These are phyloP conservation scores for Madurella fahalii DNA, from an alignment of 2,329 filamentous ascomycete genomes.

Conservation along the genomic window DNA sequence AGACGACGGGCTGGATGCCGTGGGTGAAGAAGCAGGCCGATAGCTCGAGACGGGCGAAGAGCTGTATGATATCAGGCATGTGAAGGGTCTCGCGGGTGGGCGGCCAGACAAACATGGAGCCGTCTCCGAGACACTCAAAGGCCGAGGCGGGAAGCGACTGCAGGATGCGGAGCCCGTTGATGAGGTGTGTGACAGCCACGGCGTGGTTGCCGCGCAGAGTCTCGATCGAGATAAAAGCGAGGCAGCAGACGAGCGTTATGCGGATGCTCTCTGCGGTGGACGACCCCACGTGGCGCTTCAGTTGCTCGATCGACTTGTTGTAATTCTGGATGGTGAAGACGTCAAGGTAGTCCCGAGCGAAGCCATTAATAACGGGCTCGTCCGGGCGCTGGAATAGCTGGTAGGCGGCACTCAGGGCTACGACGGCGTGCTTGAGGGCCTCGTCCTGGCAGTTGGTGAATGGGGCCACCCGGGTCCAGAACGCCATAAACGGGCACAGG, in stretches of 20 bases:
- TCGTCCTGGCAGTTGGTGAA: constrained; percentile 29
- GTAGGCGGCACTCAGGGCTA: constrained; percentile 31
- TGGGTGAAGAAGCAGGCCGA: constrained; percentile 25
- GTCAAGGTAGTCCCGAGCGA: constrained; percentile 29
- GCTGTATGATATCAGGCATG: constrained; percentile 26
- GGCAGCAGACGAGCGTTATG: constrained; percentile 28
- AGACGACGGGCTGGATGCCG: constrained; percentile 25
- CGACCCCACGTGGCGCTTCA: constrained; percentile 27
- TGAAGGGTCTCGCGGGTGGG: constrained; percentile 8
- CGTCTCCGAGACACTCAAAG: constrained; percentile 21
- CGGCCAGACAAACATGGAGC: constrained; percentile 4
- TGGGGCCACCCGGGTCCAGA: constrained; percentile 30
- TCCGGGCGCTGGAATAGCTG: constrained; percentile 26
- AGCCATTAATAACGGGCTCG: constrained; percentile 23
- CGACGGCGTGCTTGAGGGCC: constrained; percentile 30
- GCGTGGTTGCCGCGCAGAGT: constrained; percentile 25
- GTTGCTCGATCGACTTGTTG: constrained; percentile 34
- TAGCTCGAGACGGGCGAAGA: constrained; percentile 26
- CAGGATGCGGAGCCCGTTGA: constrained; percentile 29
- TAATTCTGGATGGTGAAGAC: constrained; percentile 38
- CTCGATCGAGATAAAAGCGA: constrained; percentile 30
- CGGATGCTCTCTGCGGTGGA: constrained; percentile 25
- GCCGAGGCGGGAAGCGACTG: constrained; percentile 21
- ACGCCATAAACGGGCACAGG: constrained; percentile 19
- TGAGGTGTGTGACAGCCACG: constrained; percentile 25